phyloP scores from a whole-genome alignment of 345 rosid genomes.

The Eutrema japonicum region DNA sequence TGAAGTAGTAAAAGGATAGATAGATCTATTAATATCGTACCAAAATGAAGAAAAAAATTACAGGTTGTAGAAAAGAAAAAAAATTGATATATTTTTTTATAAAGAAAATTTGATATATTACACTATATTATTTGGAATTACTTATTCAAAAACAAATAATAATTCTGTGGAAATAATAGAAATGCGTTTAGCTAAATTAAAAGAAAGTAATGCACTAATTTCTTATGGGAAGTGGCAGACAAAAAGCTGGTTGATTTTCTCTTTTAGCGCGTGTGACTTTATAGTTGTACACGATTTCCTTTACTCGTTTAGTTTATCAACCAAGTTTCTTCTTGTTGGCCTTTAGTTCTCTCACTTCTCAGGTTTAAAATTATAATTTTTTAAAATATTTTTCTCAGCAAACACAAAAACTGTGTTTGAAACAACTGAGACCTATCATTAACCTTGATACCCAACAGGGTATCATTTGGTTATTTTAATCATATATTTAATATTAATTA shows the following conservation, averaged over 20 bases:
- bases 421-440: no score
- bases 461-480: no score
- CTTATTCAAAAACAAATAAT: not conserved
- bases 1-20: not conserved
- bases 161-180: not conserved
- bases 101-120: not conserved
- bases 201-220: not conserved
- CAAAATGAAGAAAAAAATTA: not conserved
- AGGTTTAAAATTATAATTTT: not conserved
- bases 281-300: constrained; percentile 12
- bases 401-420: no score
- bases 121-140: not conserved
- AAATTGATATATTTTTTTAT: no score
- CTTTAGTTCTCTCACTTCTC: not conserved
- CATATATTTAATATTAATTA: no score
- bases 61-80: not conserved
- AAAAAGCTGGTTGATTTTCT: constrained; percentile 20
- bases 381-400: no score
- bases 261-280: constrained; percentile 26
- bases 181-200: not conserved
- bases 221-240: constrained; percentile 31
- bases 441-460: no score
- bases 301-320: not conserved
- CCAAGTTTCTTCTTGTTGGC: not conserved
- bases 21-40: not conserved